Conservation (phyloP, 768 basidiomycete species). For the Paxillus ammoniavirescens region DNA sequence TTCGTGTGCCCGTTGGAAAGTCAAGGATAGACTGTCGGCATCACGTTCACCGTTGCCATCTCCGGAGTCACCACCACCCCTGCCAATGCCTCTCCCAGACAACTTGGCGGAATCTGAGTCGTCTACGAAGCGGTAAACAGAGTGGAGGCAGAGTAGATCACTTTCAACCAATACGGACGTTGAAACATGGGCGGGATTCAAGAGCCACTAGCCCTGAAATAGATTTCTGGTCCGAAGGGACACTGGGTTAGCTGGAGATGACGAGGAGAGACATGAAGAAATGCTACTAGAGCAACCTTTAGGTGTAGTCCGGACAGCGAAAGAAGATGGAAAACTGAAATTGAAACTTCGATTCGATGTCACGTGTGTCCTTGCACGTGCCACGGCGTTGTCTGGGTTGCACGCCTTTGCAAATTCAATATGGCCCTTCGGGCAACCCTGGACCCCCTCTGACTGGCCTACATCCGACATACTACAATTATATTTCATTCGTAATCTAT, state of each 20-base stretch:
- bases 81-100: slow-evolving; percentile 32
- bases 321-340: too few species aligned
- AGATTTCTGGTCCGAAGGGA: slow-evolving; percentile 58
- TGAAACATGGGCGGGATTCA: slow-evolving; percentile 34
- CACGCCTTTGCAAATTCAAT: too few species aligned
- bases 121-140: slow-evolving; percentile 24
- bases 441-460: too few species aligned
- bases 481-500: too few species aligned
- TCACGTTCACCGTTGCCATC: slow-evolving; percentile 48
- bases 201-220: slow-evolving; percentile 65
- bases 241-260: slow-evolving; percentile 54
- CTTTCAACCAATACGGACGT: slow-evolving; percentile 40
- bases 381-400: too few species aligned
- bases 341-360: too few species aligned
- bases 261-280: slow-evolving; percentile 50
- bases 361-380: too few species aligned
- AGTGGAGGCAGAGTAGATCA: slow-evolving; percentile 50
- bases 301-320: too few species aligned
- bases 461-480: too few species aligned
- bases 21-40: slow-evolving; percentile 47
- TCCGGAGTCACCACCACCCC: slow-evolving; percentile 40
- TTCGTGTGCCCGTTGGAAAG: slow-evolving; percentile 40
- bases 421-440: too few species aligned
- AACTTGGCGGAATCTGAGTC: slow-evolving; percentile 35
- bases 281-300: too few species aligned